Evolutionary conservation across 1,139 yeast genomes (phyloP).

Genomic region (Spathaspora sp.): DNA sequence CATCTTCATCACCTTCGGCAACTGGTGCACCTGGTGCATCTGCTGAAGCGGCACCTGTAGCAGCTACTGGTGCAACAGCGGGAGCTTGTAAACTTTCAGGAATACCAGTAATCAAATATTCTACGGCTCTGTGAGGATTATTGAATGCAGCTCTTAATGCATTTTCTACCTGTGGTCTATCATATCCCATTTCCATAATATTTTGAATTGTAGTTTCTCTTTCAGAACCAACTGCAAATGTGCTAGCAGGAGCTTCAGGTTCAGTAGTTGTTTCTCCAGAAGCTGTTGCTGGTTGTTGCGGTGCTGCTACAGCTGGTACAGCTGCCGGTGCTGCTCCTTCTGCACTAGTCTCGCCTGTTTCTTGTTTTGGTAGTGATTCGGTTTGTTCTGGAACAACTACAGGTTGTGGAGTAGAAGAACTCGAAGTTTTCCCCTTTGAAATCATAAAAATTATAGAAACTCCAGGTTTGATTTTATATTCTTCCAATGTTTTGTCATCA

Average conservation of each 20-base stretch:
- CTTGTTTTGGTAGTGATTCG: constrained; percentile 13
- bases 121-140: constrained; percentile 98
- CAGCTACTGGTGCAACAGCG: constrained; percentile 13
- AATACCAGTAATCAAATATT: constrained; percentile 85
- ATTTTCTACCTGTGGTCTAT: constrained; percentile 79
- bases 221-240: constrained; percentile 62
- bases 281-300: constrained; percentile 21
- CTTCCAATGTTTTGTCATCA: constrained; percentile 74
- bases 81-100: constrained; percentile 60
- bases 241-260: constrained; percentile 18
- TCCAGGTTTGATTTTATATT: constrained; percentile 78
- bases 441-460: constrained; percentile 94
- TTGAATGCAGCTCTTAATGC: constrained; percentile 96
- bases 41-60: constrained; percentile 19
- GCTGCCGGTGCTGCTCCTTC: constrained; percentile 28
- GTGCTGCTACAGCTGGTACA: constrained; percentile 23
- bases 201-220: constrained; percentile 71
- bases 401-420: constrained; percentile 23
- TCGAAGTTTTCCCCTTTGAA: constrained; percentile 44
- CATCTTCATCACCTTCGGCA: constrained; percentile 24
- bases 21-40: constrained; percentile 20
- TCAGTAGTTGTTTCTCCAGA: constrained; percentile 14
- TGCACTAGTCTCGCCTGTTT: constrained; percentile 7
- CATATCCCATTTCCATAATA: constrained; percentile 96
- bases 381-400: constrained; percentile 12